phyloP scores from a whole-genome alignment of 1,284 basidiomycete species.

The Sporisorium exsertum region DNA sequence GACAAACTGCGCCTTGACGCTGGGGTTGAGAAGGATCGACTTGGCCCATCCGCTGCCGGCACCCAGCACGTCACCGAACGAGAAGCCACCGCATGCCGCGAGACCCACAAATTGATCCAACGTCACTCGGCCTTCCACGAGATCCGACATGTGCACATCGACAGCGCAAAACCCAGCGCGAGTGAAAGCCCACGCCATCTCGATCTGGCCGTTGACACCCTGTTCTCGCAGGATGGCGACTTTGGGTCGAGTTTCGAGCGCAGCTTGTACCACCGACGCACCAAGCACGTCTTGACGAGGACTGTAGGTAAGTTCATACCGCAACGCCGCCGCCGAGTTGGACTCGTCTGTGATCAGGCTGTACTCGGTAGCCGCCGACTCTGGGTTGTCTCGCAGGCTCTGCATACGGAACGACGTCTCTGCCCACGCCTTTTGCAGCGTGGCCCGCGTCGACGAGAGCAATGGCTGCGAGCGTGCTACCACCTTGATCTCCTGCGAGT shows the following conservation, averaged over 20 bases:
- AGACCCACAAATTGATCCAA: conserved; percentile 84
- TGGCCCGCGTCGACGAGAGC: conserved; percentile 72
- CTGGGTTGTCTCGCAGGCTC: conserved; percentile 84
- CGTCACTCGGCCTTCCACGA: conserved; percentile 79
- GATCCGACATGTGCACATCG: conserved; percentile 98
- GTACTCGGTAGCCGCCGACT: conserved; percentile 84
- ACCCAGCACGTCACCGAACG: conserved; percentile 96
- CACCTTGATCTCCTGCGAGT: conserved; percentile 75
- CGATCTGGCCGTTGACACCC: conserved; percentile 96
- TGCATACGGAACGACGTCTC: conserved; percentile 96
- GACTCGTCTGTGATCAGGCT: conserved; percentile 75
- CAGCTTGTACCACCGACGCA: conserved; percentile 16
- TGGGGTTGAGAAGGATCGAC: conserved; percentile 84
- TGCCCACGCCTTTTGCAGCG: conserved; percentile 87
- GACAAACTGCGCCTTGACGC: conserved; percentile 80
- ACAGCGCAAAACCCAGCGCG: conserved; percentile 92
- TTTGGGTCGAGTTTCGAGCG: conserved; percentile 76
- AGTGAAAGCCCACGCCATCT: conserved; percentile 98
- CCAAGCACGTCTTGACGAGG: conserved; percentile 60
- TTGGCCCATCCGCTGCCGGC: conserved; percentile 98
- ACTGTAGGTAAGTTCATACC: conserved; percentile 62
- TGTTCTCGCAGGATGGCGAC: conserved; percentile 97
- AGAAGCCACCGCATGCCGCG: conserved; percentile 97
- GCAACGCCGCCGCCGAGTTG: conserved; percentile 70
- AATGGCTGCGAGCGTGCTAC: conserved; percentile 52